phyloP scores from a whole-genome alignment of 768 basidiomycete species.

The Trichaptum fuscoviolaceum region DNA sequence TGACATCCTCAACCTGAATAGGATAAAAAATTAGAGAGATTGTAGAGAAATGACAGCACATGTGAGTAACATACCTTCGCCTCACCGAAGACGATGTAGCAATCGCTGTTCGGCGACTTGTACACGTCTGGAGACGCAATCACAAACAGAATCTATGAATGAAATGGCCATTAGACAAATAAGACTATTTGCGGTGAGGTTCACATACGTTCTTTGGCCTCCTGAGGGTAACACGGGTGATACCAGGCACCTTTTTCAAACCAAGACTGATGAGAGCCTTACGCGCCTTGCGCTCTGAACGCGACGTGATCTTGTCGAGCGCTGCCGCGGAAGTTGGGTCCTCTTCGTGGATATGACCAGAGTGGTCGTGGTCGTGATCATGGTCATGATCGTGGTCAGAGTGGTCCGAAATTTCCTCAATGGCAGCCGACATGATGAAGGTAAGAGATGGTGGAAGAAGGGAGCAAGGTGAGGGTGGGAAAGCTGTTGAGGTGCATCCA shows the following conservation, averaged over 20 bases:
- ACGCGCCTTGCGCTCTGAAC: conserved; percentile 91
- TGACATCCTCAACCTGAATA: conserved; percentile 79
- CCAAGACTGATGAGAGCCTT: conserved; percentile 90
- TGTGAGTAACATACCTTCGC: conserved; percentile 56
- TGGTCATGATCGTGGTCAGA: conserved; percentile 63
- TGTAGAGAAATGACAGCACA: neutral
- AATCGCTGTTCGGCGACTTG: conserved; percentile 96
- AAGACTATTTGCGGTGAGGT: conserved; percentile 2
- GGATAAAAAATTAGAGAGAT: neutral
- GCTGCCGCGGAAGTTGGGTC: conserved; percentile 81
- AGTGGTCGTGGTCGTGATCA: conserved; percentile 43
- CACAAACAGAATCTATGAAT: conserved; percentile 75
- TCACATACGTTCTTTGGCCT: conserved; percentile 85
- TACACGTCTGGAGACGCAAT: conserved; percentile 93
- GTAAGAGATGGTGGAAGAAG: neutral
- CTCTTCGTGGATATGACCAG: conserved; percentile 54
- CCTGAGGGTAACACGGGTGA: conserved; percentile 92
- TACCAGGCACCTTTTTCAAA: conserved; percentile 86
- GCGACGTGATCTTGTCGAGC: conserved; percentile 90
- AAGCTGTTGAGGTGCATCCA: neutral
- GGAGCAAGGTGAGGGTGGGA: neutral
- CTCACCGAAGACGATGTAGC: conserved; percentile 99
- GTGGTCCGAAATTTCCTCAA: conserved; percentile 86
- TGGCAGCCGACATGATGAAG: conserved; percentile 62
- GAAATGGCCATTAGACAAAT: neutral